Evolutionary conservation across 2,329 filamentous ascomycete genomes (phyloP).

Genomic region (Ilyonectria destructans): DNA sequence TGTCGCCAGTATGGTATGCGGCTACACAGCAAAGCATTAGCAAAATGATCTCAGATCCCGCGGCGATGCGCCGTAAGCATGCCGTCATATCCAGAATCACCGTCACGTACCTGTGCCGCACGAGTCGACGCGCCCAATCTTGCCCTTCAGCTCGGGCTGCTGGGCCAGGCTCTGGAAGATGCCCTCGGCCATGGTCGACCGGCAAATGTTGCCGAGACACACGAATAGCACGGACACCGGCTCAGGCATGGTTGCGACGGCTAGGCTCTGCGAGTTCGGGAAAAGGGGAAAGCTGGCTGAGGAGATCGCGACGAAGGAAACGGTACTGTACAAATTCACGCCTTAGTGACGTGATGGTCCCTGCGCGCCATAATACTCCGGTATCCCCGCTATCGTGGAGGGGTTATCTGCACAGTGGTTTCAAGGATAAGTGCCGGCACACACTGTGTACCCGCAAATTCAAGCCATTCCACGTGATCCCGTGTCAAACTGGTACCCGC

Average conservation of each 20-base stretch:
- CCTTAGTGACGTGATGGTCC: constrained; percentile 46
- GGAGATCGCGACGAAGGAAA: constrained; percentile 32
- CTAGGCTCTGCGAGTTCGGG: constrained; percentile 2
- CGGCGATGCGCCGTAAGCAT: constrained; percentile 8
- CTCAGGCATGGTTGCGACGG: constrained; percentile 54
- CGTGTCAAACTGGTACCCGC: constrained; percentile 40
- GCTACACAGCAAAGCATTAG: constrained; percentile 60
- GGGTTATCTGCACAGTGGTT: constrained; percentile 30
- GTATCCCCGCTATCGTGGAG: constrained; percentile 49
- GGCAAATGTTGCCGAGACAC: constrained; percentile 96
- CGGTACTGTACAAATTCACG: constrained; percentile 43
- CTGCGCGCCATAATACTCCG: constrained; percentile 43
- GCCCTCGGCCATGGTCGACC: constrained; percentile 95
- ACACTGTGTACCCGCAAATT: constrained; percentile 31
- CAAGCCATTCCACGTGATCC: constrained; percentile 35
- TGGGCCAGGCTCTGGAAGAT: constrained; percentile 84
- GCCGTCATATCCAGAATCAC: constrained; percentile 1
- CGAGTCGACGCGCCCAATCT: constrained; percentile 83
- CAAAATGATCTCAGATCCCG: background rate
- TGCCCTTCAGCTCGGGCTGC: constrained; percentile 71
- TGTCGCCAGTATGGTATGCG: constrained; percentile 85
- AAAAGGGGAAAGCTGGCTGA: constrained; percentile 24
- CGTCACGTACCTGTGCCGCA: constrained; percentile 80
- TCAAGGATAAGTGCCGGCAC: background rate
- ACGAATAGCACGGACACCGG: constrained; percentile 88